A percentile compares a stretch with the other conserved stretches of the same genome.
phyloP scores from a whole-genome alignment of 805 yeast species.

The Candida jianshihensis region DNA sequence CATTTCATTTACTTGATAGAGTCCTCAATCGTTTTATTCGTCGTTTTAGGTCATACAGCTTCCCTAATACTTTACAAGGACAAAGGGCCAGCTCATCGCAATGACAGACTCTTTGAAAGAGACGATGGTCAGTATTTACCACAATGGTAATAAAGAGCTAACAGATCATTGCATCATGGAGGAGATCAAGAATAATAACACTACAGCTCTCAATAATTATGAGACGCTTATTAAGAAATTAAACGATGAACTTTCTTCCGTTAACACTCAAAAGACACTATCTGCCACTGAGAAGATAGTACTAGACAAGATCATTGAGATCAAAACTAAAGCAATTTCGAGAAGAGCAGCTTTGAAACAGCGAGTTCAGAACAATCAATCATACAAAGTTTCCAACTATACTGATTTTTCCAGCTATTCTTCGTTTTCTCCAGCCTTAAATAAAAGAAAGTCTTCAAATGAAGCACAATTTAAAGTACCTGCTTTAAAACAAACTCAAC shows the following conservation, averaged over 20 bases:
- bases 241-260: conserved; percentile 3
- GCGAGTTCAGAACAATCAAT: conserved; percentile 8
- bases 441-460: no score
- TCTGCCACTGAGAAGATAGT: conserved; percentile 11
- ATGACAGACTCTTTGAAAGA: neutral
- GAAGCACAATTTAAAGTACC: conserved; percentile 12
- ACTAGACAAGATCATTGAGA: conserved; percentile 10
- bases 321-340: conserved; percentile 12
- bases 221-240: conserved; percentile 8
- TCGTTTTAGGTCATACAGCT: neutral
- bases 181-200: conserved; percentile 19
- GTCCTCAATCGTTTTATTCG: no score
- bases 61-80: neutral
- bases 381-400: conserved; percentile 10
- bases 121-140: neutral
- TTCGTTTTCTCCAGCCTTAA: conserved; percentile 21
- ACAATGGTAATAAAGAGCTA: neutral
- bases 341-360: conserved; percentile 10
- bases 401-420: conserved; percentile 17
- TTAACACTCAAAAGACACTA: conserved; percentile 3
- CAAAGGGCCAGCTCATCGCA: neutral
- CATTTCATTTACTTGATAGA: no score
- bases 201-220: conserved; percentile 11
- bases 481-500: neutral
- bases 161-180: conserved; percentile 1